These are phyloP conservation scores for Cryoendolithus antarcticus DNA, from an alignment of 2,329 filamentous ascomycete genomes.

Conservation along the genomic window DNA sequence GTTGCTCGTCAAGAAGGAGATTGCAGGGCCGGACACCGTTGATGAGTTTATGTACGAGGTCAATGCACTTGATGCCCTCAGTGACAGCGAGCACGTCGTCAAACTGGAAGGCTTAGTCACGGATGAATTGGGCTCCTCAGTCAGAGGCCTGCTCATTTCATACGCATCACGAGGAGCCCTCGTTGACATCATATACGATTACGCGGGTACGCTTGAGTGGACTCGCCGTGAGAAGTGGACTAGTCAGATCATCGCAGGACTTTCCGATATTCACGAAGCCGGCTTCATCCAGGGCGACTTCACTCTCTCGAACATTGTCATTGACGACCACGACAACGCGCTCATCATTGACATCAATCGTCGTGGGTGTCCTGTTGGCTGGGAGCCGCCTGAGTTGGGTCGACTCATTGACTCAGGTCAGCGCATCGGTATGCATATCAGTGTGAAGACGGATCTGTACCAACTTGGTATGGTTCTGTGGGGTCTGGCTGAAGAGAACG, in stretches of 20 bases:
- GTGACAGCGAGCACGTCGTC: conserved; percentile 64
- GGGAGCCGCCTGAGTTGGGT: conserved; percentile 89
- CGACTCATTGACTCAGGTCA: conserved; percentile 77
- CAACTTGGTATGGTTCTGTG: conserved; percentile 96
- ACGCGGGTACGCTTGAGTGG: conserved; percentile 53
- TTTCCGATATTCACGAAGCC: conserved; percentile 86
- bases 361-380: conserved; percentile 90
- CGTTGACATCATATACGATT: conserved; percentile 82
- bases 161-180: conserved; percentile 79
- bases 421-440: conserved; percentile 91
- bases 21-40: conserved; percentile 85
- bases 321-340: conserved; percentile 70
- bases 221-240: conserved; percentile 73
- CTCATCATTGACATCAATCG: conserved; percentile 99
- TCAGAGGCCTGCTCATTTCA: conserved; percentile 82
- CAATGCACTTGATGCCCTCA: conserved; percentile 75
- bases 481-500: conserved; percentile 74
- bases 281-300: conserved; percentile 98
- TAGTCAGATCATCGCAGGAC: conserved; percentile 73
- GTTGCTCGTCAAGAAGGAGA: conserved; percentile 90
- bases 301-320: conserved; percentile 91
- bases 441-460: conserved; percentile 91
- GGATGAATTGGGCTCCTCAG: conserved; percentile 57
- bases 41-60: conserved; percentile 97
- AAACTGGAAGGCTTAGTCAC: conserved; percentile 78